These are phyloP conservation scores for Simplicillium sp. DNA, from an alignment of 2,329 filamentous ascomycete genomes.

Conservation along the genomic window DNA sequence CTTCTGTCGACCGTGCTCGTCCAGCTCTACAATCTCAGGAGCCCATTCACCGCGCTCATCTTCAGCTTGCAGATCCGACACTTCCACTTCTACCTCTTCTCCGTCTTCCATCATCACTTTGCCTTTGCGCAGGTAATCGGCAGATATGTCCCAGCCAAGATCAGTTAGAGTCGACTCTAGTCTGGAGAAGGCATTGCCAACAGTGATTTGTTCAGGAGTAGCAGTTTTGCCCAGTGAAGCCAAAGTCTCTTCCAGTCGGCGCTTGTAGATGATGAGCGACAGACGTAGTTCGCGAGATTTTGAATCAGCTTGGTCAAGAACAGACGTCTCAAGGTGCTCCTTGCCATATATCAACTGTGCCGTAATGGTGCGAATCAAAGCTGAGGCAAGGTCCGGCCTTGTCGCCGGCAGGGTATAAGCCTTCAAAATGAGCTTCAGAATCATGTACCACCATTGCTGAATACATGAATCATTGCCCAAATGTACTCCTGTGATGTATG, in stretches of 20 bases:
- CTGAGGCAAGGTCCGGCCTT: conserved; percentile 32
- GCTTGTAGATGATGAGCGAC: conserved; percentile 44
- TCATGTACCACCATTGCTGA: conserved; percentile 52
- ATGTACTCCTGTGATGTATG: conserved; percentile 46
- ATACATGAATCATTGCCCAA: conserved; percentile 50
- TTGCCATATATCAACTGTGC: conserved; percentile 47
- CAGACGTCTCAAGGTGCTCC: conserved; percentile 35
- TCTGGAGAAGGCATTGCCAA: conserved; percentile 35
- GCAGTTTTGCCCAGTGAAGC: conserved; percentile 24
- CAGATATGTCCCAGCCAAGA: conserved; percentile 47
- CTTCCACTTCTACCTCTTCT: conserved; percentile 35
- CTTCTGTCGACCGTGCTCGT: conserved; percentile 39
- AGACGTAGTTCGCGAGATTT: conserved; percentile 28
- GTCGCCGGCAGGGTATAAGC: conserved; percentile 33
- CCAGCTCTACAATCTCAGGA: conserved; percentile 42
- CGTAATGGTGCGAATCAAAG: conserved; percentile 40
- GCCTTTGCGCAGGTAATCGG: conserved; percentile 37
- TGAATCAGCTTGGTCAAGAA: conserved; percentile 24
- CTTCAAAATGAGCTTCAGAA: conserved; percentile 40
- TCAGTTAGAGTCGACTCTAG: conserved; percentile 22
- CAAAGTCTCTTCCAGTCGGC: conserved; percentile 38
- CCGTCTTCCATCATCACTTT: conserved; percentile 43
- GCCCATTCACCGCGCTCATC: conserved; percentile 45
- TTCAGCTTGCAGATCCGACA: conserved; percentile 42
- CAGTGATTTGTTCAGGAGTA: conserved; percentile 30